Evolutionary conservation across 371 early-diverging fungal species (phyloP).

Genomic region (Syncephalastrum sp.): DNA sequence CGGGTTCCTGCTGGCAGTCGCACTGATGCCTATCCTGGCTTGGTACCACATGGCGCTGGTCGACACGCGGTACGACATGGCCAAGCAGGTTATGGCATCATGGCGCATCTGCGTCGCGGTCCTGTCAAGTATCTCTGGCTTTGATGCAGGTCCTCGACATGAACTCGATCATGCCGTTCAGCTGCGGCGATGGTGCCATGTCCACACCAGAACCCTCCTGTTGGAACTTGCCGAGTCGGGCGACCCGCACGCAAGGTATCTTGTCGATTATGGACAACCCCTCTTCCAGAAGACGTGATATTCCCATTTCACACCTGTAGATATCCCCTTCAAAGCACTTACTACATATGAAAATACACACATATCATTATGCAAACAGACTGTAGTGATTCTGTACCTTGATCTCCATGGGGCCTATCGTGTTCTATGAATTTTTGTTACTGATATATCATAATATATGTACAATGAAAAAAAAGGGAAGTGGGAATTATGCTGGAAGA

Average conservation of each 20-base stretch:
- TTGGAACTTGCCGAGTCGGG: conserved; percentile 21
- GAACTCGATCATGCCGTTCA: conserved; percentile 40
- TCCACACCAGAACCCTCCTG: conserved; percentile 20
- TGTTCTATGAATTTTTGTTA: no score
- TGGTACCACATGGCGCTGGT: conserved; percentile 52
- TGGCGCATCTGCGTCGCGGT: conserved; percentile 51
- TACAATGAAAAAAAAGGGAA: no score
- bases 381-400: not conserved
- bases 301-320: not conserved
- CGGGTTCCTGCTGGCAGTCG: conserved; percentile 24
- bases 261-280: conserved; percentile 30
- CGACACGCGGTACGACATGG: conserved; percentile 50
- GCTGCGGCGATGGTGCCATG: conserved; percentile 39
- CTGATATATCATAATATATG: no score
- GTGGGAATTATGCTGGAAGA: conserved; percentile 30
- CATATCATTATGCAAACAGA: no score
- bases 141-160: conserved; percentile 22
- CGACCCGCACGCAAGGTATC: conserved; percentile 28
- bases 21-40: conserved; percentile 43
- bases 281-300: conserved; percentile 14
- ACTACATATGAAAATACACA: conserved; percentile 4
- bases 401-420: no score
- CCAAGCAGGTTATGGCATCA: conserved; percentile 42
- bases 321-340: conserved; percentile 1
- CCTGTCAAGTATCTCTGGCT: conserved; percentile 22